Conservation (phyloP, 1,139 yeast genomes). For the Yamadazyma blattariae region DNA sequence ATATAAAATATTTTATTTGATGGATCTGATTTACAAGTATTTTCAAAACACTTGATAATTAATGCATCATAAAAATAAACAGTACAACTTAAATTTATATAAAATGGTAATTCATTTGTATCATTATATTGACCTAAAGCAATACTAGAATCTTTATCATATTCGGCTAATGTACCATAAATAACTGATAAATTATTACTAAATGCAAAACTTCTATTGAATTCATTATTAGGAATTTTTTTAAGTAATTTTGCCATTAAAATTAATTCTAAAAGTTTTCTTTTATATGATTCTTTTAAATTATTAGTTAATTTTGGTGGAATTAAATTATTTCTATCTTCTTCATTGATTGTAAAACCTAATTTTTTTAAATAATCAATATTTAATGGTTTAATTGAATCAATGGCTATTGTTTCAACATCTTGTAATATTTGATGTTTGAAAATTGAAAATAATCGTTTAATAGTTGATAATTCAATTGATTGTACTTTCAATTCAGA, state of each 20-base stretch:
- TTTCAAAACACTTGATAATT: constrained; percentile 60
- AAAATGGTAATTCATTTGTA: constrained; percentile 26
- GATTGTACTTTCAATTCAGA: constrained; percentile 40
- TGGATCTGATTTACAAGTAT: constrained; percentile 52
- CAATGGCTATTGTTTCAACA: constrained; percentile 49
- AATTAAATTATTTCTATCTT: constrained; percentile 39
- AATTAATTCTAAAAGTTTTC: constrained; percentile 49
- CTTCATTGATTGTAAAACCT: constrained; percentile 42
- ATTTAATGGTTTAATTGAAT: constrained; percentile 53
- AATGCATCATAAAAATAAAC: constrained; percentile 60
- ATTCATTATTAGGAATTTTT: constrained; percentile 21
- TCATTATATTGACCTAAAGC: constrained; percentile 20
- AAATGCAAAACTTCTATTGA: constrained; percentile 38
- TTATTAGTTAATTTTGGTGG: constrained; percentile 51
- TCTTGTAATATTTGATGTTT: constrained; percentile 58
- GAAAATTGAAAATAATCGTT: constrained; percentile 55
- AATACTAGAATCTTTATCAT: constrained; percentile 32
- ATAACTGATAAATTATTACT: constrained; percentile 36
- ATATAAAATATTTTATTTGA: constrained; percentile 57
- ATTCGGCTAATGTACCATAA: constrained; percentile 34
- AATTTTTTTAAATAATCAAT: constrained; percentile 47
- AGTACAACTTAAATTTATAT: constrained; percentile 57
- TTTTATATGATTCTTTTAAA: constrained; percentile 45
- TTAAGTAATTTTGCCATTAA: constrained; percentile 31
- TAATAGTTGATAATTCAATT: constrained; percentile 50